phyloP scores from a whole-genome alignment of 179 eudicot genomes.

The Carnegiea gigantea region DNA sequence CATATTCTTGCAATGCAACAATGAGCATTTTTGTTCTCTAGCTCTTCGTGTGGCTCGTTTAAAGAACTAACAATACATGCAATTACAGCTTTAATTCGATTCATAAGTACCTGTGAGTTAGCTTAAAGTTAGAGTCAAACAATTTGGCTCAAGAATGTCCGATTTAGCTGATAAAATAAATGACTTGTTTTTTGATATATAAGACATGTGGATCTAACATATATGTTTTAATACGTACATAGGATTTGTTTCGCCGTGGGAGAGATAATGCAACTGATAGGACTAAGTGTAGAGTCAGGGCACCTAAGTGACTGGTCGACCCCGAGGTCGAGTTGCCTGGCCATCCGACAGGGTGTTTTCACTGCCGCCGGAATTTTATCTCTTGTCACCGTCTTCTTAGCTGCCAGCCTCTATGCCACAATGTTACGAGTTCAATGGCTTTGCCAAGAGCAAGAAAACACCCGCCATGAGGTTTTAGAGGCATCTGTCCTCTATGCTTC shows the following conservation, averaged over 20 bases:
- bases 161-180: too few relatives aligned
- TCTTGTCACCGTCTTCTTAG: conserved; percentile 60
- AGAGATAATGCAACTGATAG: conserved; percentile 69
- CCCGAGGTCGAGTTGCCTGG: conserved; percentile 55
- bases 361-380: conserved; percentile 75
- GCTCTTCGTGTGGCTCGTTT: too few relatives aligned
- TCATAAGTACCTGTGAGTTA: too few relatives aligned
- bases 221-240: conserved; percentile 11
- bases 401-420: conserved; percentile 65
- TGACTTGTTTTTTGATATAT: too few relatives aligned
- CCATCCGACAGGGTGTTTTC: conserved; percentile 56
- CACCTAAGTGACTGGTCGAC: conserved; percentile 63
- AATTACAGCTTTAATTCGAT: too few relatives aligned
- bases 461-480: conserved; percentile 44
- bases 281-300: conserved; percentile 80
- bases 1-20: too few relatives aligned
- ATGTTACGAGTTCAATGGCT: conserved; percentile 51
- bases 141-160: too few relatives aligned
- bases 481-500: conserved; percentile 50
- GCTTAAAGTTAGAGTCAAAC: too few relatives aligned
- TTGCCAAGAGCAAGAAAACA: conserved; percentile 44
- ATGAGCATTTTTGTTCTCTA: too few relatives aligned
- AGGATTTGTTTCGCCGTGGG: conserved; percentile 75
- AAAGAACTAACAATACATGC: too few relatives aligned
- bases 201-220: not conserved